Evolutionary conservation across 352 stramenopile species (phyloP), one percentile per base, ranked within the genome.

Genomic region (Globisporangium canariense): DNA sequence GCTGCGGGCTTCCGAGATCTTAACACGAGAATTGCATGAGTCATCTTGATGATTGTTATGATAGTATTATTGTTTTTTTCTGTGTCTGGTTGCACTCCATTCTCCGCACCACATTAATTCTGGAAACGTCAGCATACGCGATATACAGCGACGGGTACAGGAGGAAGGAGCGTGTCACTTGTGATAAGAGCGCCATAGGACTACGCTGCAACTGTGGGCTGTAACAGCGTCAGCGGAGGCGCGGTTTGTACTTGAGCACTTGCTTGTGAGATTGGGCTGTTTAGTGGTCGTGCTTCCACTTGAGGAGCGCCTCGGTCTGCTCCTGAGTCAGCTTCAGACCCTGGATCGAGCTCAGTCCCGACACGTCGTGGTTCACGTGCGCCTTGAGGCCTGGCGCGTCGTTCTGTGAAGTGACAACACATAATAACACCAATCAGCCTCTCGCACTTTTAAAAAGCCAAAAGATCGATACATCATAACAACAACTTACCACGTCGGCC

Each of bases 211-310:
- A 14, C 36, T 41, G 11, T 14, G 11, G 36, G 9, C 9, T 41
- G 36, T 41, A 16, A 14, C 36, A 41, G 36, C 14, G 9, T 41
- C 9, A 11, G 36, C 11, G 2, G 11, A 14, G 36, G 36, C 36
- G 36, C 10, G 9, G 4, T 11, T 41, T 41, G 36, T 41, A 41
- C 41, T 47, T 36, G 32, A 36, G 28, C 25, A 25, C 32, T 46
- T 45, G n/a, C n/a, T 38, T 49, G 25, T 16, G 11, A 32, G 22
- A 36, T 36, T 14, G 25, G 16, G 9, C 3, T 38, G 55, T 65
- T 76, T 93, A 93, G 67, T 91, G 81, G 68, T 92, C 73, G 81
- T 94, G 86, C 81, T 95, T 95, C 86, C 86, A 95, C 79, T 95
- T 92, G 74, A 95, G 83, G 58, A 95, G 79, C 58, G 81, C 84